Conservation (phyloP, 257 asterid species). For the Anisodus tanguticus region DNA sequence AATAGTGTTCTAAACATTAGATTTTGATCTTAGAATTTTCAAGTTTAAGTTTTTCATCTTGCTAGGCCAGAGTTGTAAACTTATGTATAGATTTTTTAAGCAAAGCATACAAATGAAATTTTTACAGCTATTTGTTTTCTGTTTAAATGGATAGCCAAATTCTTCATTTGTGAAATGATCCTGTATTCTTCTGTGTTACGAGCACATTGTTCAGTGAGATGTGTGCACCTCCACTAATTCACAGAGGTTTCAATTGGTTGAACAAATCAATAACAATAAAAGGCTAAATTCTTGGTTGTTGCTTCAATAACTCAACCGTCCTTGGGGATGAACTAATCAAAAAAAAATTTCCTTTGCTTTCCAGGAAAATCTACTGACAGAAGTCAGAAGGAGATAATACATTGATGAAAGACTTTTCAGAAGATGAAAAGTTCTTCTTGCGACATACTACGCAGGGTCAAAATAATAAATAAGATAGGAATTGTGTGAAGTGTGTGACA, state of each 20-base stretch:
- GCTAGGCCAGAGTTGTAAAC: constrained; percentile 5
- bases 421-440: neutral
- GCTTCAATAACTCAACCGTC: no score
- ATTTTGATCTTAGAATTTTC: neutral
- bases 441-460: neutral
- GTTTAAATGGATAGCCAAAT: neutral
- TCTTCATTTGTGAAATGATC: neutral
- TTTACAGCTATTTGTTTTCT: neutral
- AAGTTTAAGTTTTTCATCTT: constrained; percentile 17
- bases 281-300: neutral
- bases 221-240: neutral
- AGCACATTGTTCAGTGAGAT: no score
- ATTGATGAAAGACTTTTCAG: neutral
- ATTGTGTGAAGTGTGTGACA: no score
- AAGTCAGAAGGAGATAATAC: neutral
- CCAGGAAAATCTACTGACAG: neutral
- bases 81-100: neutral
- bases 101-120: neutral
- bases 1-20: neutral
- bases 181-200: neutral
- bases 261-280: no score
- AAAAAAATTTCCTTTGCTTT: neutral
- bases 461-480: neutral
- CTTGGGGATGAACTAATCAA: neutral
- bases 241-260: no score